phyloP scores from a whole-genome alignment of 441 rosid species.

The Jatropha multifida region DNA sequence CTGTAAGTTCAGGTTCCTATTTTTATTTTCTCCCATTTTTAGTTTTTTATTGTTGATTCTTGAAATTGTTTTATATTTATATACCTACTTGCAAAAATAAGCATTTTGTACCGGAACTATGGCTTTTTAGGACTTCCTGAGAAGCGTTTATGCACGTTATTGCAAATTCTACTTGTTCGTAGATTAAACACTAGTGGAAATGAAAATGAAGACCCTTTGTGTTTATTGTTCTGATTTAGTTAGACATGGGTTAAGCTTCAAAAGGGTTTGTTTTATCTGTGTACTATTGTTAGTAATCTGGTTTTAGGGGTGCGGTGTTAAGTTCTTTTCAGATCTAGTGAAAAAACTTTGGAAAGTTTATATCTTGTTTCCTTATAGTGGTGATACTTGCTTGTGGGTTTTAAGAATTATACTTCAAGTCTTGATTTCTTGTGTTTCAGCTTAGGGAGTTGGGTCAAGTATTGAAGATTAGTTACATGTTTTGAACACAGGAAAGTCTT shows the following conservation, averaged over 20 bases:
- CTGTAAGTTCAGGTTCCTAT: constrained; percentile 35
- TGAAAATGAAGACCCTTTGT: not conserved
- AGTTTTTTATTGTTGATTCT: not conserved
- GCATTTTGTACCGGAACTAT: too few relatives aligned
- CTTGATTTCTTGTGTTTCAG: not conserved
- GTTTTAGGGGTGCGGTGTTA: not conserved
- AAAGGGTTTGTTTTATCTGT: not conserved
- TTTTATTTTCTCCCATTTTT: not conserved
- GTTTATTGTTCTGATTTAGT: not conserved
- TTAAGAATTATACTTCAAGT: not conserved
- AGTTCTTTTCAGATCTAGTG: not conserved
- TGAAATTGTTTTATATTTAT: not conserved
- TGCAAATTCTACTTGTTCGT: not conserved
- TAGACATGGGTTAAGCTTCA: not conserved
- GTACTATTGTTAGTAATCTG: not conserved
- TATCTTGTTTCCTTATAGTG: too few relatives aligned
- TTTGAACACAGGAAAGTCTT: not conserved
- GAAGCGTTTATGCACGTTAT: too few relatives aligned
- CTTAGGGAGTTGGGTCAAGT: not conserved
- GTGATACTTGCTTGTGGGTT: not conserved
- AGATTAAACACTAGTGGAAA: not conserved
- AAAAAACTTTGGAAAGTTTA: too few relatives aligned
- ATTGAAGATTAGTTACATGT: not conserved
- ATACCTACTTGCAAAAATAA: too few relatives aligned
- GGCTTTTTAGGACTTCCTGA: too few relatives aligned